Conservation (phyloP, 345 rosid species). For the Erucastrum elatum region DNA sequence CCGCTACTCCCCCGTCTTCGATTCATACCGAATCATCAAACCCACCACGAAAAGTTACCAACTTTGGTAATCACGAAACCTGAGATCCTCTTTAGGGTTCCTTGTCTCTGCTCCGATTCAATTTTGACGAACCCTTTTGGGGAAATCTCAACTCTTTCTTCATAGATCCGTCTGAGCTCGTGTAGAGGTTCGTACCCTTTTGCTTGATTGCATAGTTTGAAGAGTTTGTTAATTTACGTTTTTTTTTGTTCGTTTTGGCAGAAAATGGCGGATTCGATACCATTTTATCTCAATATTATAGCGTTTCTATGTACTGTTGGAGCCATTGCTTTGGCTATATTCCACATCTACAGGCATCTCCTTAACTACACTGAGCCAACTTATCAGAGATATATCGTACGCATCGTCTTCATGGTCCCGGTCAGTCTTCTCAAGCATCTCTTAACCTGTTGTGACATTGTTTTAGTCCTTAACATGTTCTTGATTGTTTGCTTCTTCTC, state of each 20-base stretch:
- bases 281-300: constrained; percentile 49
- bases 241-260: not conserved
- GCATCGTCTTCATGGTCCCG: constrained; percentile 97
- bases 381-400: constrained; percentile 92
- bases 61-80: not conserved
- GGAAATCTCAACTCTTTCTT: not conserved
- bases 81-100: constrained; percentile 21
- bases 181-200: too few relatives aligned
- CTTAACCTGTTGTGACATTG: not conserved
- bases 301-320: constrained; percentile 79
- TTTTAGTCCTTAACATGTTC: not conserved
- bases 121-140: not conserved
- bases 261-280: constrained; percentile 60
- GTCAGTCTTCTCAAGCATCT: constrained; percentile 30
- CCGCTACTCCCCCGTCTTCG: not conserved
- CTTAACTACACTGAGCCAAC: constrained; percentile 91
- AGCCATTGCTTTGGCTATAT: constrained; percentile 67
- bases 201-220: constrained; percentile 8
- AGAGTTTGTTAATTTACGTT: not conserved
- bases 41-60: not conserved
- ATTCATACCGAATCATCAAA: not conserved
- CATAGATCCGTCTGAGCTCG: constrained; percentile 28
- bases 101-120: not conserved
- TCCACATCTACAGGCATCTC: constrained; percentile 84
- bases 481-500: constrained; percentile 5